Evolutionary conservation across 805 yeast species (phyloP).

Genomic region (Yarrowia hollandica): DNA sequence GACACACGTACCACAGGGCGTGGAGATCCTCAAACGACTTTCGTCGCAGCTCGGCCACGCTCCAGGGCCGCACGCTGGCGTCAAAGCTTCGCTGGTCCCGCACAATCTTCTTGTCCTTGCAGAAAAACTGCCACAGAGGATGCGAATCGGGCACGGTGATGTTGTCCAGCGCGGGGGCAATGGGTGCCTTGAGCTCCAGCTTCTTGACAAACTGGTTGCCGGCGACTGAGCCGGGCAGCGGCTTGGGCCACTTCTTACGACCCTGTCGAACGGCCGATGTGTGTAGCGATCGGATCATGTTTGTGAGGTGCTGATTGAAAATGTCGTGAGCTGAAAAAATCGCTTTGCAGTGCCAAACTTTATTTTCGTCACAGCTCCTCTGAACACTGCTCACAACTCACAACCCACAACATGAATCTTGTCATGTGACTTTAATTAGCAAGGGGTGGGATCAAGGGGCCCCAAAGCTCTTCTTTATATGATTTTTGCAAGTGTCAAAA

Average conservation of each 20-base stretch:
- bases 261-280: constrained; percentile 26
- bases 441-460: too few relatives aligned
- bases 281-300: constrained; percentile 27
- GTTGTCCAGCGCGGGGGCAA: constrained; percentile 76
- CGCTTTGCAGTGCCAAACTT: background rate
- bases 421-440: background rate
- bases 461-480: too few relatives aligned
- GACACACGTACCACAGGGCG: constrained; percentile 81
- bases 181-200: constrained; percentile 66
- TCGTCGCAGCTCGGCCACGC: constrained; percentile 81
- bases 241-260: constrained; percentile 29
- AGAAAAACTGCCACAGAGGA: constrained; percentile 93
- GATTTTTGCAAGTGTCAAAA: too few relatives aligned
- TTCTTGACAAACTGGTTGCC: constrained; percentile 15
- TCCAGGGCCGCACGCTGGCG: constrained; percentile 69
- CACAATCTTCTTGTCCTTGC: constrained; percentile 56
- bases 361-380: background rate
- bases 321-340: constrained; percentile 9
- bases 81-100: constrained; percentile 54
- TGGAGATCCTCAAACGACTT: constrained; percentile 92
- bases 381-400: too few relatives aligned
- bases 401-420: too few relatives aligned
- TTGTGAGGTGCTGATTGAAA: constrained; percentile 1
- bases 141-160: constrained; percentile 77
- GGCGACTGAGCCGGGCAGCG: constrained; percentile 10